These are phyloP conservation scores for Didymella glomerata DNA, from an alignment of 2,329 filamentous ascomycete genomes.

Conservation along the genomic window DNA sequence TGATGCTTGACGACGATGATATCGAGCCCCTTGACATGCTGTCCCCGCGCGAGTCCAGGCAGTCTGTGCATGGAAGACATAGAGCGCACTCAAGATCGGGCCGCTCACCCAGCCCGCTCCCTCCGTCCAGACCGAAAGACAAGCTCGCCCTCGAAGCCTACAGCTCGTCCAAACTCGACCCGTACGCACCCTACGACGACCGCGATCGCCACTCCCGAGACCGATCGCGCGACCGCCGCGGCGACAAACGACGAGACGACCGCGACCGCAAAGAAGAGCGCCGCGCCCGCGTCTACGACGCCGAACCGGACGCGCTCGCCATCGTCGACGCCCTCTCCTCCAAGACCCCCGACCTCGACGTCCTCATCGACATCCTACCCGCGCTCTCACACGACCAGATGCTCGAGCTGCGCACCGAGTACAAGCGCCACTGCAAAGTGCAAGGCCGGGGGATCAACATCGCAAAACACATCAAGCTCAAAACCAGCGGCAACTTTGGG, in stretches of 20 bases:
- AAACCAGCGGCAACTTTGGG: slow-evolving; percentile 79
- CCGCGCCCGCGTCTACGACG: slow-evolving; percentile 82
- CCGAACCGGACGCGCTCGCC: slow-evolving; percentile 77
- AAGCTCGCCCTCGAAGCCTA: slow-evolving; percentile 48
- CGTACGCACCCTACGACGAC: slow-evolving; percentile 21
- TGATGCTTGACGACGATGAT: slow-evolving; percentile 62
- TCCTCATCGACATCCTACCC: slow-evolving; percentile 84
- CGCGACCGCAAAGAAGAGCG: slow-evolving; percentile 53
- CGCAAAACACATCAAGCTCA: slow-evolving; percentile 84
- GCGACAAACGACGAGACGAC: background rate
- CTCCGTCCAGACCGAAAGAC: slow-evolving; percentile 39
- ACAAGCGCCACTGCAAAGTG: slow-evolving; percentile 88
- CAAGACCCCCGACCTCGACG: slow-evolving; percentile 69
- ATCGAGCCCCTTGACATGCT: slow-evolving; percentile 56
- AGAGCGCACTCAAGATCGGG: slow-evolving; percentile 45
- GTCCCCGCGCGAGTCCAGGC: slow-evolving; percentile 43
- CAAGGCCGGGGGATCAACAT: slow-evolving; percentile 83
- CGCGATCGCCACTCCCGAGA: background rate
- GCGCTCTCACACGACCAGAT: slow-evolving; percentile 86
- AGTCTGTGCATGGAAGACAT: slow-evolving; percentile 37
- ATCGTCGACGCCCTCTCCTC: slow-evolving; percentile 78
- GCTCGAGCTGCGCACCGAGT: slow-evolving; percentile 83
- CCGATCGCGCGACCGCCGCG: slow-evolving; percentile 18
- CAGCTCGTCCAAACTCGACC: slow-evolving; percentile 34
- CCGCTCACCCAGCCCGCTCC: slow-evolving; percentile 43